Evolutionary conservation across 2,329 filamentous ascomycete species (phyloP).

Genomic region (Botryotinia convoluta): DNA sequence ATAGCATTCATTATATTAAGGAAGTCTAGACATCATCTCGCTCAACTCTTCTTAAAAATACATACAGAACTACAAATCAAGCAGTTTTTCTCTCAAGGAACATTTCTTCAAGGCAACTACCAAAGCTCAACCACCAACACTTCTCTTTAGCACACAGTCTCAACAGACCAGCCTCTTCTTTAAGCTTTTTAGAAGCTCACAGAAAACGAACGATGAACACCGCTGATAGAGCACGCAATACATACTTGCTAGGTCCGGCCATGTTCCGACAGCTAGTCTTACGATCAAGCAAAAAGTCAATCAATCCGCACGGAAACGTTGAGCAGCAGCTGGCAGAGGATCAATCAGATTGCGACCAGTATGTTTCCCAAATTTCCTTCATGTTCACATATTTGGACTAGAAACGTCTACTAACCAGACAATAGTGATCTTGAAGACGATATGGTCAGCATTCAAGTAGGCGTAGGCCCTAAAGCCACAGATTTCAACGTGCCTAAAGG

Average conservation of each 20-base stretch:
- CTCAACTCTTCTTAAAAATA: not conserved
- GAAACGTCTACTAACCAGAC: not conserved
- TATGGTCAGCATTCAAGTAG: not conserved
- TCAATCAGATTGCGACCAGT: too few species aligned
- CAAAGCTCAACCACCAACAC: not conserved
- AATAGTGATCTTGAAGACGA: not conserved
- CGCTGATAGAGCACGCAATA: accelerated
- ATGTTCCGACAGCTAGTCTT: not conserved
- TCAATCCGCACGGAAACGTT: accelerated
- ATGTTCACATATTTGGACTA: not conserved
- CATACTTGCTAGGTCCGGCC: not conserved
- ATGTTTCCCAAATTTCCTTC: not conserved
- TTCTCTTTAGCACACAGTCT: not conserved
- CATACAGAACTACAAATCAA: not conserved
- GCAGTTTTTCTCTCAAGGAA: not conserved
- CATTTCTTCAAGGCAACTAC: not conserved
- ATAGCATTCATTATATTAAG: not conserved
- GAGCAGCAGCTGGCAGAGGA: too few species aligned
- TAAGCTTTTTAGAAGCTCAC: accelerated
- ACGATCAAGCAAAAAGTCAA: not conserved
- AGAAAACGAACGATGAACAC: not conserved
- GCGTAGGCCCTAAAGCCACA: not conserved
- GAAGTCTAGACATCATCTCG: not conserved
- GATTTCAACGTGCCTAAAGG: not conserved
- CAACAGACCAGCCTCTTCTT: not conserved